These are phyloP conservation scores for Pseudotsuga menziesii DNA, from an alignment of 75 land plant species.

Conservation along the genomic window DNA sequence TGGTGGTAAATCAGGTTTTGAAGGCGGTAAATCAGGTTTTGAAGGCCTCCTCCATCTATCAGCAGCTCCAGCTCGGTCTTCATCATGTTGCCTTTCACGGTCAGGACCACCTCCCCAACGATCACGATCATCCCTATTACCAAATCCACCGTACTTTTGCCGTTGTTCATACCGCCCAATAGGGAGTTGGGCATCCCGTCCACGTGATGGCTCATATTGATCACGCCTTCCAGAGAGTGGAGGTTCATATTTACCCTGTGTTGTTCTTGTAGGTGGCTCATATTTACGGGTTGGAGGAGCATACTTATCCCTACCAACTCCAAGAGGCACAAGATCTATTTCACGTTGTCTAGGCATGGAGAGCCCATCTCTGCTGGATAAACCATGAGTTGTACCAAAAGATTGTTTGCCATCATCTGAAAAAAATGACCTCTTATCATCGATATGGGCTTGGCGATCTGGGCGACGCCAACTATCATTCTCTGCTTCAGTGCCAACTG, in stretches of 20 bases:
- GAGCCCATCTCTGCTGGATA: neutral
- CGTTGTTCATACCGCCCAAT: neutral
- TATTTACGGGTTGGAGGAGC: constrained; percentile 7
- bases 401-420: constrained; percentile 5
- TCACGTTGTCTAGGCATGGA: neutral
- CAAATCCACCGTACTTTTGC: constrained; percentile 2
- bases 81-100: neutral
- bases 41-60: neutral
- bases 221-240: too few species aligned
- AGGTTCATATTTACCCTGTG: constrained; percentile 5
- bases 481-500: neutral
- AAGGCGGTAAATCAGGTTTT: neutral
- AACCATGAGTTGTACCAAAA: neutral
- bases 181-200: neutral
- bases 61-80: neutral
- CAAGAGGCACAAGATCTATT: neutral
- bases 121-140: constrained; percentile 1
- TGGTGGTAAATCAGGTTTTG: neutral
- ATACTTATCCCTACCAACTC: constrained; percentile 3
- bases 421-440: neutral
- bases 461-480: constrained; percentile 8
- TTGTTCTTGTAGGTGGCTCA: neutral
- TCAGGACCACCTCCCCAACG: neutral
- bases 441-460: neutral
- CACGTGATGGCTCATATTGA: constrained; percentile 10